Conservation (phyloP, 768 basidiomycete genomes). For the Tremella mesenterica region DNA sequence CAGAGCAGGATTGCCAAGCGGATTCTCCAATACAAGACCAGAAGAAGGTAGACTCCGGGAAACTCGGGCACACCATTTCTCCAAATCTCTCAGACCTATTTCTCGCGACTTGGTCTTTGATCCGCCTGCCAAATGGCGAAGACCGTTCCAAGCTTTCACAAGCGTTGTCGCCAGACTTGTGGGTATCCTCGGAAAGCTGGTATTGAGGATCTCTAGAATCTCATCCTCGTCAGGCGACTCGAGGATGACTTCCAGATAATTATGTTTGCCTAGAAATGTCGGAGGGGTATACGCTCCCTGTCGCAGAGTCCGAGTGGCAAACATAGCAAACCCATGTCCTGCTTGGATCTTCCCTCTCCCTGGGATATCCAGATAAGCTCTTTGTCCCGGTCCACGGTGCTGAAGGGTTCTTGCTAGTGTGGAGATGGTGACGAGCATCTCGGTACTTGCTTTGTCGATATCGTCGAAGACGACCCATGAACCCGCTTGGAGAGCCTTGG, state of each 20-base stretch:
- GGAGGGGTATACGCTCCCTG: slow-evolving; percentile 52
- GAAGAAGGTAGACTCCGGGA: slow-evolving; percentile 55
- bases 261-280: slow-evolving; percentile 75
- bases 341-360: slow-evolving; percentile 67
- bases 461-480: slow-evolving; percentile 90
- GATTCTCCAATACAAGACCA: slow-evolving; percentile 40
- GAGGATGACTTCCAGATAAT: slow-evolving; percentile 65
- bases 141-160: slow-evolving; percentile 61
- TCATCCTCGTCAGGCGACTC: slow-evolving; percentile 59
- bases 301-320: slow-evolving; percentile 67
- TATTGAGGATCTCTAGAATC: slow-evolving; percentile 59
- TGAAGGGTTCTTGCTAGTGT: slow-evolving; percentile 68
- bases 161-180: slow-evolving; percentile 50
- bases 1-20: slow-evolving; percentile 60
- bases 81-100: slow-evolving; percentile 66
- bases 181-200: slow-evolving; percentile 59
- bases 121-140: slow-evolving; percentile 40
- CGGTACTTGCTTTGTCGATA: slow-evolving; percentile 78
- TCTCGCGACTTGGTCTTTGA: slow-evolving; percentile 33
- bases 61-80: slow-evolving; percentile 72
- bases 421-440: slow-evolving; percentile 78
- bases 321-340: slow-evolving; percentile 69
- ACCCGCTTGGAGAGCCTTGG: slow-evolving; percentile 80
- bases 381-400: slow-evolving; percentile 55
- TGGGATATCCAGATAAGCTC: slow-evolving; percentile 59